Base-by-base conservation (phyloP, 495 filamentous ascomycete genomes). In the Aspergillus cavernicola region DNA sequence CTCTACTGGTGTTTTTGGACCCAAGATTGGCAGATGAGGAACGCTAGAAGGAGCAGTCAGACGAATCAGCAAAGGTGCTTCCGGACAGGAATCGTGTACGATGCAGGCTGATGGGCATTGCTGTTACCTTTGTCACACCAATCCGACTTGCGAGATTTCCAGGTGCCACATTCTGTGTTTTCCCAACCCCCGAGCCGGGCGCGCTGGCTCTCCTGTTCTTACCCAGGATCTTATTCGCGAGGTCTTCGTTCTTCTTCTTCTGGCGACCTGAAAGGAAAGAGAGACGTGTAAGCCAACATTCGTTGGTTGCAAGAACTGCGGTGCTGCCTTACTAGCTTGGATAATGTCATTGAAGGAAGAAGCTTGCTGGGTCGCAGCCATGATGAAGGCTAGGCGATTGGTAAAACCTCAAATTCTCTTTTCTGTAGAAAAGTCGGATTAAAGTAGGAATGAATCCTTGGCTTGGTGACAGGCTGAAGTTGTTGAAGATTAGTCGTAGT, bases 171-270 rank as follows among this genome's bases (percentile, higher is more conserved):
- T 59, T 59, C 46, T 70, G 69, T 28, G 67, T 50, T 53, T 78
- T 81, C 33, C 64, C 68, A 43, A 68, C 60, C 22, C 68, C 76
- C n/a, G 70, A 65, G 12, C 75, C 71, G 6, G 82, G 78, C 9
- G 82, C 78, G 65, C 78, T 86, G 0, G 77, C 60, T 54, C 82
- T 77, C 53, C 87, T 78, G 49, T 81, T 79, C 59, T 78, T 85
- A 47, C 80, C 80, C 38, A 92, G 81, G 19, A 93, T 83, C 56
- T 83, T 75, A 33, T 82, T 80, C 35, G 89, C 89, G 5, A 95
- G 80, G 6, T 76, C 74, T 66, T 90, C 80, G 53, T 87, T 82
- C 63, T 84, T 81, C 65, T 83, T 83, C 63, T 85, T 83, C 57
- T 84, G 76, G 36, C 86, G 87, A 62, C 80, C 86, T 86, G 52